These are phyloP conservation scores for Phalaenopsis equestris DNA, from an alignment of 106 monocot genomes.

Conservation along the genomic window DNA sequence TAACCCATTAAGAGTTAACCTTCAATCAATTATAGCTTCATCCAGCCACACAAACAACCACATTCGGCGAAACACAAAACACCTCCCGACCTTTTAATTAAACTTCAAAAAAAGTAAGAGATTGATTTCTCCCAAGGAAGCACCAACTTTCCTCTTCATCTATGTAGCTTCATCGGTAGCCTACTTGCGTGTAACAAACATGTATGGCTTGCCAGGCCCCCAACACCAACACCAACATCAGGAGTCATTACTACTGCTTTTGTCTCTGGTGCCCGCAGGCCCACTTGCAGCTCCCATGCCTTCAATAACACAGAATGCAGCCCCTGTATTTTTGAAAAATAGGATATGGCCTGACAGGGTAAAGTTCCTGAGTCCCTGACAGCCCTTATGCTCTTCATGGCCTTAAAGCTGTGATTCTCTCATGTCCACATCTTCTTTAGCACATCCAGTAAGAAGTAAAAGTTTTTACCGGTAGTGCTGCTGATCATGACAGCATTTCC, in stretches of 20 bases:
- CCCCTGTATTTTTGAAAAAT: background rate
- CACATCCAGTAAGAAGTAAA: background rate
- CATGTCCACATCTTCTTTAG: background rate
- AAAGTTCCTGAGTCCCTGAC: background rate
- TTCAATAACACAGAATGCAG: background rate
- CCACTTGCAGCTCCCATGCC: background rate
- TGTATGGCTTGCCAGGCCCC: background rate
- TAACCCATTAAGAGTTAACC: background rate
- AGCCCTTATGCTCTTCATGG: background rate
- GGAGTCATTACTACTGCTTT: background rate
- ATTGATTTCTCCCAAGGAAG: no score
- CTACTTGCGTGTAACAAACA: no score
- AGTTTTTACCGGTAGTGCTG: background rate
- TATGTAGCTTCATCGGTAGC: no score
- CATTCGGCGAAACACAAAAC: background rate
- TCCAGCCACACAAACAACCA: background rate
- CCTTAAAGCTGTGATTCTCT: conserved; percentile 1
- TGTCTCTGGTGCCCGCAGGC: background rate
- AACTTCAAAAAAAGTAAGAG: no score
- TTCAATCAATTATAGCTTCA: background rate
- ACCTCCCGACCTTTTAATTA: background rate
- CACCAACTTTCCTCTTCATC: no score
- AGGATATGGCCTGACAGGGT: background rate
- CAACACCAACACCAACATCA: background rate
- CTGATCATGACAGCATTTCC: background rate